phyloP scores from a whole-genome alignment of 495 filamentous ascomycete genomes.

The Podospora appendiculata region DNA sequence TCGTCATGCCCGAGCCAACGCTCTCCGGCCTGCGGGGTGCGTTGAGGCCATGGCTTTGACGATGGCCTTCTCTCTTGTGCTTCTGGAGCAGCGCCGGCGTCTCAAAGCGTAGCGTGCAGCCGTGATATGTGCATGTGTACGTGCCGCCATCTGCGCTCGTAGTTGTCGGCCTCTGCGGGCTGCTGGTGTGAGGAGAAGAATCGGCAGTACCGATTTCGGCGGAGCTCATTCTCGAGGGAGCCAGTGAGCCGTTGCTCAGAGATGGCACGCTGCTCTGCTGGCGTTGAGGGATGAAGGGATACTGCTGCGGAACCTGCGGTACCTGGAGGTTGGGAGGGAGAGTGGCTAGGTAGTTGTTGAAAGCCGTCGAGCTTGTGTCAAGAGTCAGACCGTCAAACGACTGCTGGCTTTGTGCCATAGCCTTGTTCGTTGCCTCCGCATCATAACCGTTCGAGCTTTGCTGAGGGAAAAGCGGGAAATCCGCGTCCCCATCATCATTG shows the following conservation, averaged over 20 bases:
- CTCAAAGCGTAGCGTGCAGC: slow-evolving; percentile 82
- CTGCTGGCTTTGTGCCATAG: slow-evolving; percentile 20
- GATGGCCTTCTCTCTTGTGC: slow-evolving; percentile 91
- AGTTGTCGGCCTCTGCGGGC: slow-evolving; percentile 47
- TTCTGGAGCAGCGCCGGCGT: slow-evolving; percentile 80
- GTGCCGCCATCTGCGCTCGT: slow-evolving; percentile 73
- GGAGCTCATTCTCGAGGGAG: slow-evolving; percentile 35
- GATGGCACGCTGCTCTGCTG: slow-evolving; percentile 40
- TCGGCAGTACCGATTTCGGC: slow-evolving; percentile 26
- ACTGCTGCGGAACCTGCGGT: slow-evolving; percentile 49
- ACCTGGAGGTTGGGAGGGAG: slow-evolving; percentile 39
- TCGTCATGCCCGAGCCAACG: slow-evolving; percentile 11
- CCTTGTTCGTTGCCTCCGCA: slow-evolving; percentile 23
- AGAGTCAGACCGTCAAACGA: slow-evolving; percentile 38
- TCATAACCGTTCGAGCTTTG: slow-evolving; percentile 23
- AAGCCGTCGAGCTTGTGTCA: slow-evolving; percentile 21
- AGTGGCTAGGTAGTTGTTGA: slow-evolving; percentile 27
- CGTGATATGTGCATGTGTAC: slow-evolving; percentile 92
- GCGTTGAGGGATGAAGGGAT: slow-evolving; percentile 43
- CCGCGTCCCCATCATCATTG: slow-evolving; percentile 59
- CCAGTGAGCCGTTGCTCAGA: slow-evolving; percentile 23
- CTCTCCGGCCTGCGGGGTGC: slow-evolving; percentile 12
- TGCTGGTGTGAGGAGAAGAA: slow-evolving; percentile 12
- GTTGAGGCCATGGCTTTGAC: slow-evolving; percentile 47
- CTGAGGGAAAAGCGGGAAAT: slow-evolving; percentile 62